These are phyloP conservation scores for Lentinula detonsa DNA, from an alignment of 768 basidiomycete species.

Conservation along the genomic window DNA sequence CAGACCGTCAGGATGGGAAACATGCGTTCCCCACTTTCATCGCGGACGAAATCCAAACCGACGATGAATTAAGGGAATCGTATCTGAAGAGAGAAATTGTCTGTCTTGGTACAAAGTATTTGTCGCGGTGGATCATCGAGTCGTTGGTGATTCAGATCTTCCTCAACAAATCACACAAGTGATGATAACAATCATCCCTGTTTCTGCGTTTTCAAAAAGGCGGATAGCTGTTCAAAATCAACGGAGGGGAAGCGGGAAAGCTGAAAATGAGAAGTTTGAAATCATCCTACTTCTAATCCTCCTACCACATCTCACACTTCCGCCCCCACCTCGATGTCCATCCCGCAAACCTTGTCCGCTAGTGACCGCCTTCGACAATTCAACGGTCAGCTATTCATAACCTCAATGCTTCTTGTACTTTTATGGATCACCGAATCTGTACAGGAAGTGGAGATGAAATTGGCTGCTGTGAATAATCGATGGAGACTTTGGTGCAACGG, in stretches of 20 bases:
- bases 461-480: not conserved
- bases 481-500: not conserved
- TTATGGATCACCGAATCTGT: not conserved
- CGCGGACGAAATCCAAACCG: not conserved
- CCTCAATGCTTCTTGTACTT: not conserved
- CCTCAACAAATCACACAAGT: not conserved
- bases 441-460: not conserved
- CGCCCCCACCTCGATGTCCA: not conserved
- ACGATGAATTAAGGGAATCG: not conserved
- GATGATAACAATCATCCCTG: not conserved
- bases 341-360: not conserved
- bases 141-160: not conserved
- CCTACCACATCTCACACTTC: not conserved
- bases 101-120: conserved; percentile 1
- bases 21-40: not conserved
- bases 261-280: not conserved
- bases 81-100: not conserved
- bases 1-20: not conserved
- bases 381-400: not conserved
- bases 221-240: not conserved
- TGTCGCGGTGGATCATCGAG: not conserved
- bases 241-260: not conserved
- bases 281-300: not conserved
- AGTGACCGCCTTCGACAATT: not conserved
- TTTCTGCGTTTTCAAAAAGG: not conserved